A percentile compares a stretch with the other conserved stretches of the same genome.
Evolutionary conservation across 108 stramenopile species (phyloP).

Genomic region (Schizochytrium sp.): DNA sequence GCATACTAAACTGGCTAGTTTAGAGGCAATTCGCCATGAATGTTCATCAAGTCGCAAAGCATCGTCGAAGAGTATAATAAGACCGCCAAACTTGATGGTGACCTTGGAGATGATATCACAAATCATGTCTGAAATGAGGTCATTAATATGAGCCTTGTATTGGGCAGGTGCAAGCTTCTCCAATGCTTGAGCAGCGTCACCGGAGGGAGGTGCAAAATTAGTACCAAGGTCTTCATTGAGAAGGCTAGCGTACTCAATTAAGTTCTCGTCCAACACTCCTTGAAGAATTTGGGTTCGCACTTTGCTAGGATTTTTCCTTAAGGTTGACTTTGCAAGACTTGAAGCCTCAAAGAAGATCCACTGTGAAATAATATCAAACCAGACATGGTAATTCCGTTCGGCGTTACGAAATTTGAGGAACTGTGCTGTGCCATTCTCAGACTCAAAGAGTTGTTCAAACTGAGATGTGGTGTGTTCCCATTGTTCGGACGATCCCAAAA

Average conservation of each 20-base stretch:
- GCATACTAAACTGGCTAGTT: constrained; percentile 30
- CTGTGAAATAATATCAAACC: constrained; percentile 48
- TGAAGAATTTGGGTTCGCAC: neutral
- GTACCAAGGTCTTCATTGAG: constrained; percentile 40
- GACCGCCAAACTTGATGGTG: neutral
- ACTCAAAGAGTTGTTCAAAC: neutral
- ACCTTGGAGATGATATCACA: constrained; percentile 6
- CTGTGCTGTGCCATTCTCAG: neutral
- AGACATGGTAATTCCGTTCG: constrained; percentile 12
- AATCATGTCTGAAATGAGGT: constrained; percentile 1
- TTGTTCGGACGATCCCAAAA: constrained; percentile 2
- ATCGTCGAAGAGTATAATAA: constrained; percentile 42
- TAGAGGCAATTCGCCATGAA: constrained; percentile 2
- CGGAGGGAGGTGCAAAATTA: neutral
- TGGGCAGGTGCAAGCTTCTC: neutral
- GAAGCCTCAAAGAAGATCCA: constrained; percentile 16
- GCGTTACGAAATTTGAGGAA: constrained; percentile 5
- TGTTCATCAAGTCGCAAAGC: constrained; percentile 35
- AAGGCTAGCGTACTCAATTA: neutral
- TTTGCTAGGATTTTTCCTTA: constrained; percentile 6
- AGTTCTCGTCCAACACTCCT: neutral
- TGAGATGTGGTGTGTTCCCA: constrained; percentile 18
- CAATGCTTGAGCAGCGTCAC: neutral
- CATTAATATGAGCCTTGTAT: constrained; percentile 1
- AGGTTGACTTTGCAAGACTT: neutral